phyloP scores from a whole-genome alignment of 768 basidiomycete species.

The Kwoniella shandongensis region DNA sequence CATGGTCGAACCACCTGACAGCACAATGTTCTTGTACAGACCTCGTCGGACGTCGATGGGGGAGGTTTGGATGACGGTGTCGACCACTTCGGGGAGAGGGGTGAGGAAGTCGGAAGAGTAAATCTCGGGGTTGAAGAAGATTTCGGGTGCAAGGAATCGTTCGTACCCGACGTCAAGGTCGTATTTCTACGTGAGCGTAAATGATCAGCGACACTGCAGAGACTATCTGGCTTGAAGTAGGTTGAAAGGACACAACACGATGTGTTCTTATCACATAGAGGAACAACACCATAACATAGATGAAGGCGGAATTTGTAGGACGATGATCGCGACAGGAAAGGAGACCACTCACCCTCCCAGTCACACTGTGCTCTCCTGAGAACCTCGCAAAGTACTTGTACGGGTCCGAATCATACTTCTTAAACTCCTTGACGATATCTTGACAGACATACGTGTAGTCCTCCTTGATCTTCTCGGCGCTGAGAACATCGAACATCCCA shows the following conservation, averaged over 20 bases:
- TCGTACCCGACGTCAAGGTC: conserved; percentile 93
- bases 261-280: too few relatives aligned
- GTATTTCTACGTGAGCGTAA: conserved; percentile 70
- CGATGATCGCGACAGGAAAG: neutral
- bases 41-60: conserved; percentile 97
- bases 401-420: conserved; percentile 95
- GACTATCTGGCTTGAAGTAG: too few relatives aligned
- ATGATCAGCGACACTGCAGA: too few relatives aligned
- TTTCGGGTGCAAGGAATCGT: conserved; percentile 97
- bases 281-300: too few relatives aligned
- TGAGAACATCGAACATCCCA: conserved; percentile 5
- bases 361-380: conserved; percentile 90
- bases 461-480: conserved; percentile 91
- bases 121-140: conserved; percentile 99
- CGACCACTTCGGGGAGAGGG: conserved; percentile 92
- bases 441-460: conserved; percentile 98
- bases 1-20: conserved; percentile 98
- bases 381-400: conserved; percentile 91
- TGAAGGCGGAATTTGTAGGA: too few relatives aligned
- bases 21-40: conserved; percentile 97
- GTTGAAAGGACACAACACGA: too few relatives aligned
- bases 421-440: conserved; percentile 97
- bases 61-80: conserved; percentile 89
- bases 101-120: conserved; percentile 96
- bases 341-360: conserved; percentile 67